Base-by-base conservation (phyloP, 257 asterid genomes). In the Penstemon newberryi region DNA sequence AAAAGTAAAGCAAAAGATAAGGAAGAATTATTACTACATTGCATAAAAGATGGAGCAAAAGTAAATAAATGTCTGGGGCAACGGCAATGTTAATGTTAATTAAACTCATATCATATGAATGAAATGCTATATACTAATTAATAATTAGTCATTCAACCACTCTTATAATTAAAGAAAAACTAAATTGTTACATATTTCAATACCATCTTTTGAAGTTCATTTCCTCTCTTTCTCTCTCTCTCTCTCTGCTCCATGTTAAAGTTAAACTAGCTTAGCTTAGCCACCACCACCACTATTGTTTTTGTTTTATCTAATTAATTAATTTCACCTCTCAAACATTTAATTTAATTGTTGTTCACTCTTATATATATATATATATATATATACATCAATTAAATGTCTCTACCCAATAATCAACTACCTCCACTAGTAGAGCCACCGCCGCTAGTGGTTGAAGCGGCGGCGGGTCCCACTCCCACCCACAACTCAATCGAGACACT, bases 381-480 rank as follows among this genome's bases (percentile, higher is more conserved):
- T 25, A 25, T 1, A 25, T 25, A 25, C 33, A 25, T 25, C 33
- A 25, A 1, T 25, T 25, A 25, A 7, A 82, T 68, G 85, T 70
- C 73, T 37, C 36, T 19, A 10, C 18, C 44, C 56, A 84, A 84
- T 50, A 79, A 82, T 39, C 81, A 82, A 75, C 83, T 90, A 66
- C 97, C 97, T 37, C 97, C 97, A 51, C 75, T 88, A n/a, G 96
- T 66, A 18, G 82, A 73, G 57, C 63, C 82, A 42, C 87, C 95
- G 47, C 92, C 87, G n/a, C 62, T 63, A 50, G 66, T 56, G 60
- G 69, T 78, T 71, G 72, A 54, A 18, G 51, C 54, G 68, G 70
- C 41, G 66, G 79, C 55, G 70, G 79, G 58, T 65, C 65, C 73
- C 5, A 70, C 77, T 51, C 87, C 93, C 49, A 80, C 91, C 1